These are phyloP conservation scores for Leccinum longicurvipes DNA, from an alignment of 768 basidiomycete genomes.

Conservation along the genomic window DNA sequence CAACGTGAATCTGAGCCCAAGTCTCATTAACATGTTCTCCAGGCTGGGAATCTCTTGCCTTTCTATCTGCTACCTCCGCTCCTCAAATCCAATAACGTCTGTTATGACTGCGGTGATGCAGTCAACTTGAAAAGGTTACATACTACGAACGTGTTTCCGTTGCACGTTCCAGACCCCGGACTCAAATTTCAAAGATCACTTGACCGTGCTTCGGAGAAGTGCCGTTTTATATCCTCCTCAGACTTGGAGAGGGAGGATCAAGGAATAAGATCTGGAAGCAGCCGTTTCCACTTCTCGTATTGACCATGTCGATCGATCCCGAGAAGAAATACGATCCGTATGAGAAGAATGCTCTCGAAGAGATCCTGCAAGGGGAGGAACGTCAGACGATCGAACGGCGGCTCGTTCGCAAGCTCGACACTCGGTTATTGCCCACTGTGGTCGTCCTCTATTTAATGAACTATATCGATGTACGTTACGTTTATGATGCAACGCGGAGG, in stretches of 20 bases:
- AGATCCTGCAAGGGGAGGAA: slow-evolving; percentile 1
- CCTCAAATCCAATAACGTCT: not conserved
- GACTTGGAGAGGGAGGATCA: not conserved
- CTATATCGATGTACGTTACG: slow-evolving; percentile 54
- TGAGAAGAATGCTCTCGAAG: not conserved
- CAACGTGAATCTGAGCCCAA: not conserved
- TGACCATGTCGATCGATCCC: slow-evolving; percentile 10
- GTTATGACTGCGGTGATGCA: not conserved
- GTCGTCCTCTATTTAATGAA: slow-evolving; percentile 64
- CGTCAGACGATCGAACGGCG: slow-evolving; percentile 15
- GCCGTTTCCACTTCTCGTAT: not conserved
- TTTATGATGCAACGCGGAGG: not conserved
- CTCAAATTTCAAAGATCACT: not conserved
- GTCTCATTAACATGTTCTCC: not conserved
- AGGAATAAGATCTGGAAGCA: not conserved
- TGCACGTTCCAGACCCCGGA: not conserved
- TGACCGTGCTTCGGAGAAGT: not conserved
- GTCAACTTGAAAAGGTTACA: too few species aligned
- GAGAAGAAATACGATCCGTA: slow-evolving; percentile 15
- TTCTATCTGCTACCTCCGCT: not conserved
- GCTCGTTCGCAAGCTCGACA: slow-evolving; percentile 56
- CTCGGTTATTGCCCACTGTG: slow-evolving; percentile 54
- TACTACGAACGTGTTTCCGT: not conserved
- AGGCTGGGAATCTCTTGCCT: not conserved
- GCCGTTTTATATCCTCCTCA: not conserved